Conservation (phyloP, 164 flowering plant genomes). For the Saururus chinensis region DNA sequence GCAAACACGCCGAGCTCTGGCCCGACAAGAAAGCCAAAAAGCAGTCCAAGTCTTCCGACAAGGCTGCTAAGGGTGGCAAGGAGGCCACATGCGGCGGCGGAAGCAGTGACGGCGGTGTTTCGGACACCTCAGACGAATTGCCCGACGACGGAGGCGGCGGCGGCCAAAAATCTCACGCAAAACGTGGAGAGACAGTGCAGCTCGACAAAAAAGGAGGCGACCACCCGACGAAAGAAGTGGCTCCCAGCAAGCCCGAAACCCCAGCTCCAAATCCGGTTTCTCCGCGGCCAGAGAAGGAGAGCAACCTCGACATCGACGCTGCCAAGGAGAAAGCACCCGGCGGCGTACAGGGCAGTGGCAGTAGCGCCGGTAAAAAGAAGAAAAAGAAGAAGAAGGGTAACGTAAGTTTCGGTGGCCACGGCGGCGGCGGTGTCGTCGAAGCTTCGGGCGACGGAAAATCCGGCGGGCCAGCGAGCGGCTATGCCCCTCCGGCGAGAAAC, state of each 20-base stretch:
- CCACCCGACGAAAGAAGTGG: no score
- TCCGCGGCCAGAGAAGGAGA: not conserved
- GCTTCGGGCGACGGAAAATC: constrained; percentile 4
- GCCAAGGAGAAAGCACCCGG: not conserved
- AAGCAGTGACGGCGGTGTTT: not conserved
- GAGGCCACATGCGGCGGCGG: not conserved
- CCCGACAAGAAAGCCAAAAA: constrained; percentile 26
- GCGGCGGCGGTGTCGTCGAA: constrained; percentile 1
- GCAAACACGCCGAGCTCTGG: constrained; percentile 53
- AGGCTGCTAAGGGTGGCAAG: not conserved
- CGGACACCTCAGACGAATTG: not conserved
- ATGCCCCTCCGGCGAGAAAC: constrained; percentile 7
- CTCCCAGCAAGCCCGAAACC: no score
- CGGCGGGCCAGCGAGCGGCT: constrained; percentile 4
- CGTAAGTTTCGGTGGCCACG: not conserved
- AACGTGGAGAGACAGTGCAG: no score
- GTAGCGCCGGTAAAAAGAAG: not conserved
- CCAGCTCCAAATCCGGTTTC: not conserved
- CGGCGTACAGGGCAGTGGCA: not conserved
- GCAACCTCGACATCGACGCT: not conserved
- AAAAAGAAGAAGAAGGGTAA: not conserved
- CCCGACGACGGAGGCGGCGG: not conserved
- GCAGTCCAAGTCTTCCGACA: constrained; percentile 8
- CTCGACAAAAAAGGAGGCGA: no score
- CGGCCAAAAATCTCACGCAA: not conserved